Evolutionary conservation across 2,329 filamentous ascomycete species (phyloP), one percentile per base, ranked within the genome.

Genomic region (Hypoxylon sp.): DNA sequence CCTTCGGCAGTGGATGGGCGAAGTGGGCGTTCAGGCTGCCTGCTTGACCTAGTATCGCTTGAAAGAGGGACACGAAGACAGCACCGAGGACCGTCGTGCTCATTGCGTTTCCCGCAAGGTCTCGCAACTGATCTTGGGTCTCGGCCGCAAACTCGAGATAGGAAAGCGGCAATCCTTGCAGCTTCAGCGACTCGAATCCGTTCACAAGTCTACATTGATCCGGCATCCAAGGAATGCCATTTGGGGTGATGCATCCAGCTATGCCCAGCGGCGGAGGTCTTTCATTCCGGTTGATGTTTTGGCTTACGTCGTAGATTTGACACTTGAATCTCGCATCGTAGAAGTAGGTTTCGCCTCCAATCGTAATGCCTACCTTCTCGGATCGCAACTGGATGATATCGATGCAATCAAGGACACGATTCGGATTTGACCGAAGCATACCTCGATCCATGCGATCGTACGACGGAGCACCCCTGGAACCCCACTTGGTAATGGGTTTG

Each of bases 51-150:
- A 14, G 17, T 70, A 78, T 61, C 37, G 78, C 66, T 53, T 89
- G 84, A 1, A 95, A 77, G 0, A 88, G 85, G 1, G 88, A 82
- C 1, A 93, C 73, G 1, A 92, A 84, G 0, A 87, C 86, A 1
- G 86, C 83, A 2, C 90, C 91, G 8, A 94, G 88, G 0, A 94
- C 90, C 0, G 92, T 91, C 0, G 88, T 89, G 0, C 87, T 89
- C 92, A 95, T 95, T 0, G 92, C 92, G 76, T 96, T 95, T 0
- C 92, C 92, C 1, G 91, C 91, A 1, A 95, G 81, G 70, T 94
- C 88, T 69, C 90, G 88, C 2, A 93, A 81, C 17, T 94, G 82
- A 1, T 80, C 78, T 51, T 90, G 83, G 0, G 84, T 86, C 73
- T 95, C 90, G 7, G 85, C 85, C 0, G 87, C 89, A n/a, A 94